phyloP scores from a whole-genome alignment of 2,329 filamentous ascomycete species.

The Paecilomyces fulvus region DNA sequence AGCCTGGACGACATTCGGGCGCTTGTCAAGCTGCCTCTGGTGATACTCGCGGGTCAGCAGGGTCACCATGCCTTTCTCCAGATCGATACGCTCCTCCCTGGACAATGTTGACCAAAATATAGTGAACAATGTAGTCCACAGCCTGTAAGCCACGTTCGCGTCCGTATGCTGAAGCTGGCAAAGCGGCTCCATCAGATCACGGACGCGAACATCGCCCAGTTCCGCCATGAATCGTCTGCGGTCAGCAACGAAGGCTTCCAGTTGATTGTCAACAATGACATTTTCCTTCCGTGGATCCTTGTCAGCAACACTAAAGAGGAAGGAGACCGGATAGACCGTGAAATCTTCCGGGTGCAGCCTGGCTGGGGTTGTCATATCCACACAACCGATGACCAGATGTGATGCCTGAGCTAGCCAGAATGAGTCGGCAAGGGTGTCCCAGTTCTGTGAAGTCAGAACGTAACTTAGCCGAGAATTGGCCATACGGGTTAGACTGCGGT shows the following conservation, averaged over 20 bases:
- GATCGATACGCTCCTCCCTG: constrained; percentile 78
- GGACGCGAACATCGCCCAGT: constrained; percentile 74
- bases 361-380: constrained; percentile 73
- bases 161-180: constrained; percentile 89
- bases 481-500: constrained; percentile 86
- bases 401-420: constrained; percentile 97
- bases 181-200: constrained; percentile 83
- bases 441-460: constrained; percentile 85
- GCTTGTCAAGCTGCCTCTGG: constrained; percentile 83
- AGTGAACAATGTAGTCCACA: constrained; percentile 88
- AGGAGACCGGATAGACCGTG: constrained; percentile 63
- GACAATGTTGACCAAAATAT: constrained; percentile 86
- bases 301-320: constrained; percentile 63
- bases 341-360: constrained; percentile 81
- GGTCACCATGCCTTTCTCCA: constrained; percentile 84
- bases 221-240: constrained; percentile 80
- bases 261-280: constrained; percentile 70
- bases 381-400: constrained; percentile 80
- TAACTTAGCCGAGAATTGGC: constrained; percentile 84
- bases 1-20: constrained; percentile 91
- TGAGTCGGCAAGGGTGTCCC: constrained; percentile 88
- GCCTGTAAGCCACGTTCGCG: constrained; percentile 67
- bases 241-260: constrained; percentile 67
- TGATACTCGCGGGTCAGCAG: constrained; percentile 94
- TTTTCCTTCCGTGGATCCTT: constrained; percentile 57